Conservation (phyloP, 2,329 filamentous ascomycete species). For the Cladobotryum mycophilum region DNA sequence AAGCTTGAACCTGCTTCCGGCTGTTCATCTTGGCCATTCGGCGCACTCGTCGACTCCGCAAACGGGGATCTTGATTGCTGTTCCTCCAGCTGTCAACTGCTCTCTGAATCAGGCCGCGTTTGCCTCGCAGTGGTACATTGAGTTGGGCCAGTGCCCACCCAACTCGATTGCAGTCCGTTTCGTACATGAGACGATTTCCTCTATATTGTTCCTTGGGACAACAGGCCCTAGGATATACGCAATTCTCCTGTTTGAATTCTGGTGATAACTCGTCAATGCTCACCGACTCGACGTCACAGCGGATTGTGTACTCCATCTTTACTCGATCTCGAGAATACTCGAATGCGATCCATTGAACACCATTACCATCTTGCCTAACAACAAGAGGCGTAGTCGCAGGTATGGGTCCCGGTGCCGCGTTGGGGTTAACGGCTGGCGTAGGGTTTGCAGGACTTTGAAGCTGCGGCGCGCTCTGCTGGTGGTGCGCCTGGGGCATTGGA, state of each 20-base stretch:
- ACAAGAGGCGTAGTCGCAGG: slow-evolving; percentile 93
- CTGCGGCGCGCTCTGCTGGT: slow-evolving; percentile 33
- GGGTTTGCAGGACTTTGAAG: slow-evolving; percentile 33
- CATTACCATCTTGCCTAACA: slow-evolving; percentile 89
- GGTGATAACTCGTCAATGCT: slow-evolving; percentile 76
- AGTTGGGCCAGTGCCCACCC: slow-evolving; percentile 96
- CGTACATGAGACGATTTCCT: slow-evolving; percentile 90
- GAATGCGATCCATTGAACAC: slow-evolving; percentile 97
- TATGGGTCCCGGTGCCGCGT: slow-evolving; percentile 90
- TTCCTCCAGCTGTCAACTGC: slow-evolving; percentile 99
- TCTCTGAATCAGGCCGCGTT: slow-evolving; percentile 90
- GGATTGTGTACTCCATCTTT: slow-evolving; percentile 99
- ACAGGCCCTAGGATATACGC: slow-evolving; percentile 92
- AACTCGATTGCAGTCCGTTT: slow-evolving; percentile 98
- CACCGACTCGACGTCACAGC: slow-evolving; percentile 95
- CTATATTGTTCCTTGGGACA: slow-evolving; percentile 94
- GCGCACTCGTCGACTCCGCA: slow-evolving; percentile 85
- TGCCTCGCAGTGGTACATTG: slow-evolving; percentile 84
- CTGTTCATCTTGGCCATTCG: slow-evolving; percentile 95
- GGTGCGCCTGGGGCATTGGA: slow-evolving; percentile 33
- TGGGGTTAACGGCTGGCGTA: slow-evolving; percentile 63
- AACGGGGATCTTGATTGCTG: slow-evolving; percentile 90
- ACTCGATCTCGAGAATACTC: slow-evolving; percentile 95
- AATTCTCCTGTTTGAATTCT: slow-evolving; percentile 98
- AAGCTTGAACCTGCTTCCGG: slow-evolving; percentile 63